Evolutionary conservation across 345 rosid genomes (phyloP), one percentile per base, ranked within the genome.

Genomic region (Iberis pinnata): DNA sequence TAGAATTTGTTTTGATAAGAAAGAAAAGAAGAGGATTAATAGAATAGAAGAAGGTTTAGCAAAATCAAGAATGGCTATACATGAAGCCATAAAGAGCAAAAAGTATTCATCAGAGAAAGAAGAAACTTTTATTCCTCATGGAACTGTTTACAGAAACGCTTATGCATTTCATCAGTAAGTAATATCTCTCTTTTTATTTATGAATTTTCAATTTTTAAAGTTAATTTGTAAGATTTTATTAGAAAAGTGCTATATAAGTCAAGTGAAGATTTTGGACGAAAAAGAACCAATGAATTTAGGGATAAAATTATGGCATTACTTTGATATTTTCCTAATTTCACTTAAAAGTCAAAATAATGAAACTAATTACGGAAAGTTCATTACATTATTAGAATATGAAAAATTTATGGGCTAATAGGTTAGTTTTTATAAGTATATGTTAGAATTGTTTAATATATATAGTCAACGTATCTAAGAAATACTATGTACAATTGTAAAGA

Each of bases 101-200:
- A 80, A 68, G 31, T 69, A 56, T 53, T 40, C 69, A 12, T 71
- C 79, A 8, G 60, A 69, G 12, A 60, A 66, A 8, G 47, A 74
- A 12, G 69, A 72, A 43, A 18, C 42, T 9, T 76, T 72, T 63
- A 10, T 76, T 26, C 86, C 84, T 47, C 75, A 66, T 65, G 82
- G 82, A 35, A 44, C 42, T 35, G 62, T 75, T 24, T 80, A 83
- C 64, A 63, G 81, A 58, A 80, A 83, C 56, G 53, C 77, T 11
- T 71, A 65, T 17, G 79, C 84, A 36, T 80, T 83, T 69, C 79
- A 78, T 58, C 84, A 74, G 86, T 77, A 63, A 63, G 82, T 63
- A n/a, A n/a, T n/a, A 53, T 29, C 58, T 35, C 16, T 19, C 5
- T 12, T 32, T 43, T 32, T 31, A 3, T 33, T 9, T 16, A 3